Percentiles rank a stretch among this genome's conserved stretches.
phyloP scores from a whole-genome alignment of 257 asterid species.

The Petunia axillaris region DNA sequence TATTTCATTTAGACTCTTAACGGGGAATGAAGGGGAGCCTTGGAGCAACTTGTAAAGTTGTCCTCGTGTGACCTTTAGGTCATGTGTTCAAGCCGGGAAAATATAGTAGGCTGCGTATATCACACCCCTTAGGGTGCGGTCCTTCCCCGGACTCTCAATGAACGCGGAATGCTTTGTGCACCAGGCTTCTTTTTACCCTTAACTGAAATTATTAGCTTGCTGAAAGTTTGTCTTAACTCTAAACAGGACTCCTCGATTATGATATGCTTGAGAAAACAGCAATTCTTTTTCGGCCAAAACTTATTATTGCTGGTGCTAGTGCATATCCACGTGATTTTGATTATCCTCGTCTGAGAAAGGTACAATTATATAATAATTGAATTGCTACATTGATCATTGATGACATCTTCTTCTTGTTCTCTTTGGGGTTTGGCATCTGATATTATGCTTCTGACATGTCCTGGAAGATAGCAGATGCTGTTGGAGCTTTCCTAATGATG shows the following conservation, averaged over 20 bases:
- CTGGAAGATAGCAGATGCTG: conserved; percentile 82
- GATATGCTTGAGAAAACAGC: conserved; percentile 94
- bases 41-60: no score
- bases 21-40: no score
- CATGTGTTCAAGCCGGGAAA: no score
- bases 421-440: conserved; percentile 21
- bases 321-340: conserved; percentile 96
- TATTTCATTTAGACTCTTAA: neutral
- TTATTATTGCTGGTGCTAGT: conserved; percentile 94
- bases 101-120: no score
- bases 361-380: conserved; percentile 21
- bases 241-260: conserved; percentile 80
- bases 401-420: neutral
- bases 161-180: no score
- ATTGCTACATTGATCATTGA: neutral
- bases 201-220: neutral
- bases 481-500: conserved; percentile 97
- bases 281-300: conserved; percentile 85
- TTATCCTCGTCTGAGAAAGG: conserved; percentile 89
- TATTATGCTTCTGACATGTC: conserved; percentile 7
- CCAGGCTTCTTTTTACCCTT: neutral
- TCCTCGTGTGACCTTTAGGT: no score
- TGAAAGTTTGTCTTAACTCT: neutral
- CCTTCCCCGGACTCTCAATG: no score
- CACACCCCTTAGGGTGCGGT: no score